These are phyloP conservation scores for Apiotrichum porosum DNA, from an alignment of 1,284 basidiomycete species.

Conservation along the genomic window DNA sequence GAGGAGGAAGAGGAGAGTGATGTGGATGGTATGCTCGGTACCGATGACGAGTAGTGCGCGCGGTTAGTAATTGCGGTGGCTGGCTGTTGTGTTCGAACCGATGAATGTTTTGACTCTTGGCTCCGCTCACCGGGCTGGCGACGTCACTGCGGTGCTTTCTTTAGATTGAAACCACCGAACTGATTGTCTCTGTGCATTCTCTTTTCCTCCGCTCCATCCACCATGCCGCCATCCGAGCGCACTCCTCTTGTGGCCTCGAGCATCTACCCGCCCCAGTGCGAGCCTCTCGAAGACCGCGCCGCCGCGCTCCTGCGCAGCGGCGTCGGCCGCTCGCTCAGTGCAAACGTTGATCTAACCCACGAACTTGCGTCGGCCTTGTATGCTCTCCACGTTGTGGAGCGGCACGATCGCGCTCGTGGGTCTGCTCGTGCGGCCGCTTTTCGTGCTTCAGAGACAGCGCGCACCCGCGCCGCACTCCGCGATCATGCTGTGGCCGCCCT, in stretches of 20 bases:
- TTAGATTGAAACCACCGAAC: too few relatives aligned
- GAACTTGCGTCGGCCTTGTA: conserved; percentile 15
- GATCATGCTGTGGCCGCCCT: conserved; percentile 10
- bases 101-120: not conserved
- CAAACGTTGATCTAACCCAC: conserved; percentile 12
- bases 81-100: too few relatives aligned
- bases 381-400: conserved; percentile 20
- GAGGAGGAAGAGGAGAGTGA: conserved; percentile 2
- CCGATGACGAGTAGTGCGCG: not conserved
- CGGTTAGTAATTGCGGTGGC: not conserved
- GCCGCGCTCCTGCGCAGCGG: conserved; percentile 9
- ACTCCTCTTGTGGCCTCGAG: conserved; percentile 4
- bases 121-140: too few relatives aligned
- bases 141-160: too few relatives aligned
- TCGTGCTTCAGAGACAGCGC: conserved; percentile 11
- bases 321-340: not conserved
- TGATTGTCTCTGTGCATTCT: too few relatives aligned
- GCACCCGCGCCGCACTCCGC: conserved; percentile 10
- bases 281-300: conserved; percentile 10
- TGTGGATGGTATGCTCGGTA: not conserved
- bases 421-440: conserved; percentile 16
- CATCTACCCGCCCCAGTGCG: not conserved
- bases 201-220: not conserved
- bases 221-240: conserved; percentile 9
- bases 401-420: conserved; percentile 16